Percentiles rank a stretch among this genome's conserved stretches.
These are phyloP conservation scores for Pleurostoma richardsiae DNA, from an alignment of 2,329 filamentous ascomycete genomes.

Conservation along the genomic window DNA sequence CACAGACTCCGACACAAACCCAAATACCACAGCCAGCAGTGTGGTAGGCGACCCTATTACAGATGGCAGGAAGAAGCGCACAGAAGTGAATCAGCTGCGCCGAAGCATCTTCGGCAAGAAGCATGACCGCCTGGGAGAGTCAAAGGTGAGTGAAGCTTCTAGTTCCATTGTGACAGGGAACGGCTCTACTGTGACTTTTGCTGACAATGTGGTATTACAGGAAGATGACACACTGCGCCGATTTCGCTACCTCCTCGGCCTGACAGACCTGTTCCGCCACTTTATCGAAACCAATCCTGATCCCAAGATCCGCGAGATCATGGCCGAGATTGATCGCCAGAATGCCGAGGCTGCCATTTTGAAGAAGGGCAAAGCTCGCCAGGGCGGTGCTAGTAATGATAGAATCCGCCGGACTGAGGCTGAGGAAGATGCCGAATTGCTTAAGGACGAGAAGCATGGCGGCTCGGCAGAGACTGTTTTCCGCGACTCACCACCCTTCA, in stretches of 20 bases:
- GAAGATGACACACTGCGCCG: conserved; percentile 93
- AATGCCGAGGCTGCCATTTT: conserved; percentile 68
- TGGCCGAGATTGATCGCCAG: conserved; percentile 90
- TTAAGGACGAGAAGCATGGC: conserved; percentile 84
- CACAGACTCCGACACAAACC: conserved; percentile 62
- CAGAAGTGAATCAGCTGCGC: conserved; percentile 83
- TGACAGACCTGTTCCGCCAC: conserved; percentile 96
- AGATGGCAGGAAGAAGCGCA: conserved; percentile 81
- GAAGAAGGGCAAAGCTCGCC: conserved; percentile 71
- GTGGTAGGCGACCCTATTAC: conserved; percentile 67
- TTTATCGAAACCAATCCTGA: conserved; percentile 98
- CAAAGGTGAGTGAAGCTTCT: conserved; percentile 58
- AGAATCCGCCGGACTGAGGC: conserved; percentile 87
- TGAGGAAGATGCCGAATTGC: conserved; percentile 89
- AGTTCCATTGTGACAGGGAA: background rate
- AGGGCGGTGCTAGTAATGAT: conserved; percentile 77
- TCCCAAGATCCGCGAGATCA: conserved; percentile 88
- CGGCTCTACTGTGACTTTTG: conserved; percentile 6
- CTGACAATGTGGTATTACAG: conserved; percentile 32
- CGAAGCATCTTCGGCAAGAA: conserved; percentile 94
- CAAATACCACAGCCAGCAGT: conserved; percentile 74
- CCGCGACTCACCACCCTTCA: conserved; percentile 86
- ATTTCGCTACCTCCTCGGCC: conserved; percentile 89
- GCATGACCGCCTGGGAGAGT: conserved; percentile 85
- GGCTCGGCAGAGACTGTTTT: conserved; percentile 86